Evolutionary conservation across 2,329 filamentous ascomycete genomes (phyloP).

Genomic region (Talaromyces sp.): DNA sequence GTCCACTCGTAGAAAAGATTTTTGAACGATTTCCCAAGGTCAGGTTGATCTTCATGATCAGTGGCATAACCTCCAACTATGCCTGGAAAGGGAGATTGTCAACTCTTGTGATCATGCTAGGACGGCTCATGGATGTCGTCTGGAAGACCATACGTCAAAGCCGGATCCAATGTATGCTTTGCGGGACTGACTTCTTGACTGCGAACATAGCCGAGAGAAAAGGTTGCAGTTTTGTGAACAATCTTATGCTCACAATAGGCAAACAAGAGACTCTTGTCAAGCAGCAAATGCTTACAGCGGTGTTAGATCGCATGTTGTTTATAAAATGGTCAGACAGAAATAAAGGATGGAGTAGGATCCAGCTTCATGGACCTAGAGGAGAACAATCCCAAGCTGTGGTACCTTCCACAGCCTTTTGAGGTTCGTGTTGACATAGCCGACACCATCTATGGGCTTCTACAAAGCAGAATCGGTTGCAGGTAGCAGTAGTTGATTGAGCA

Average conservation of each 20-base stretch:
- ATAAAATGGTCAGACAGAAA: background rate
- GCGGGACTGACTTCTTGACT: background rate
- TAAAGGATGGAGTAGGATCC: background rate
- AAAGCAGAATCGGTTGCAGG: background rate
- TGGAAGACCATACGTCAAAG: background rate
- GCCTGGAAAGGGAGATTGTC: background rate
- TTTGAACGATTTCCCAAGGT: background rate
- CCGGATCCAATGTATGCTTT: background rate
- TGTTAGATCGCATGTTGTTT: background rate
- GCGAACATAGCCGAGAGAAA: no score
- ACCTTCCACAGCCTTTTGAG: background rate
- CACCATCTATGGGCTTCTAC: background rate
- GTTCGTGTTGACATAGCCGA: background rate
- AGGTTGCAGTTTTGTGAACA: no score
- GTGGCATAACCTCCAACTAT: background rate
- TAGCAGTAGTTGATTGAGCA: background rate
- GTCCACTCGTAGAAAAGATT: background rate
- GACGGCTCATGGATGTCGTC: background rate
- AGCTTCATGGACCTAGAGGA: background rate
- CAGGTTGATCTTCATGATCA: background rate
- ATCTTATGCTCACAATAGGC: background rate
- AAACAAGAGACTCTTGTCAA: background rate
- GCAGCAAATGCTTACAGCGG: background rate
- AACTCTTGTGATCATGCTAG: background rate
- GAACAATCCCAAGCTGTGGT: background rate